Conservation (phyloP, 495 filamentous ascomycete genomes). For the Podospora tetraspora region DNA sequence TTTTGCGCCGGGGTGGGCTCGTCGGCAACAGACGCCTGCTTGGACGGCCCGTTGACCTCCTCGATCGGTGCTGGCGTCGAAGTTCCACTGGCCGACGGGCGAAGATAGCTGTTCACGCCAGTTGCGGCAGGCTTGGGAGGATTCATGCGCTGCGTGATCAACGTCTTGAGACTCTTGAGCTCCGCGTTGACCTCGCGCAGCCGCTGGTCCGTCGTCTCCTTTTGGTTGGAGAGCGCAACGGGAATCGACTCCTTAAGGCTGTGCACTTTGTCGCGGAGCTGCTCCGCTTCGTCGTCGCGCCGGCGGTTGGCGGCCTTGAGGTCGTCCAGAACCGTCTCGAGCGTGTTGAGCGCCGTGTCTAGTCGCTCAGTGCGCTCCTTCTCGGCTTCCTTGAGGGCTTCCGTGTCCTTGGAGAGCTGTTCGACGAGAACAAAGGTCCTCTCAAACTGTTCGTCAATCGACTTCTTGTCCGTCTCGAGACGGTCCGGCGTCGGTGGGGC, state of each 20-base stretch:
- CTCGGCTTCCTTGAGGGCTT: constrained; percentile 78
- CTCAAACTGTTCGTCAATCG: constrained; percentile 86
- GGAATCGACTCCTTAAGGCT: constrained; percentile 78
- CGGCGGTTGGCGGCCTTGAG: constrained; percentile 72
- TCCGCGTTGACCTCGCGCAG: constrained; percentile 82
- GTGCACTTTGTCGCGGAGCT: constrained; percentile 81
- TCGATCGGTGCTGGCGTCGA: constrained; percentile 27
- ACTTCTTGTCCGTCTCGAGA: constrained; percentile 84
- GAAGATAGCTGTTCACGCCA: constrained; percentile 31
- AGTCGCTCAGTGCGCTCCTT: constrained; percentile 76
- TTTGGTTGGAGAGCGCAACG: constrained; percentile 78
- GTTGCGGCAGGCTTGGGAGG: constrained; percentile 34
- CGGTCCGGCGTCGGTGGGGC: constrained; percentile 90
- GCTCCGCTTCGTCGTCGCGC: constrained; percentile 77
- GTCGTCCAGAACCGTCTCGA: constrained; percentile 74
- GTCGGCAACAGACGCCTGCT: constrained; percentile 31
- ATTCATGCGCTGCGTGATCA: constrained; percentile 76
- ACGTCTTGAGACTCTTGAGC: constrained; percentile 83
- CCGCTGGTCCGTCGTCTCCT: constrained; percentile 71
- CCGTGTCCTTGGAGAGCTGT: constrained; percentile 84
- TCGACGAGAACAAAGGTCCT: constrained; percentile 88
- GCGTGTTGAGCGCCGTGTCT: constrained; percentile 73
- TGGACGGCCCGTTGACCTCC: constrained; percentile 11
- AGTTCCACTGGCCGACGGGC: constrained; percentile 32
- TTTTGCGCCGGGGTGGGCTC: constrained; percentile 12